Evolutionary conservation across 805 yeast species (phyloP), one percentile per base, ranked within the genome.

Genomic region (Candida schatavii): DNA sequence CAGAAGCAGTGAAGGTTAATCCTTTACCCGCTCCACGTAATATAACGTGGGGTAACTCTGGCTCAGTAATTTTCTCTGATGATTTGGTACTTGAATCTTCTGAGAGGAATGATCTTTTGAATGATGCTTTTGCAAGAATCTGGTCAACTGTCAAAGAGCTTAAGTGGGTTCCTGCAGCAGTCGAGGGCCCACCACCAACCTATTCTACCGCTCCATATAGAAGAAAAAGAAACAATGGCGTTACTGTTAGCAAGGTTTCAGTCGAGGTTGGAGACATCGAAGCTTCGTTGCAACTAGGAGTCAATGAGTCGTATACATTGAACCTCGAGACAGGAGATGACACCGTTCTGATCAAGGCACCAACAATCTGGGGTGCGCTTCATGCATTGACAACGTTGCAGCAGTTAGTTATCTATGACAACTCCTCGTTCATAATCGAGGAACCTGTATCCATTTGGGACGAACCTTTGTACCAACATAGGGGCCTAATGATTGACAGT

Each of bases 341-440:
- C 13, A 41, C 43, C 18, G 49, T 68, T 20, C 23, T 33, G 7
- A 59, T 69, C 27, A 40, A 34, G 1, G 62, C 74, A 4, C 49
- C 34, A 15, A 69, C 73, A 2, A 47, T 56, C 4, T 70, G 72
- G 73, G 76, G 75, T 11, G 73, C 66, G 2, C 51, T 70, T 35
- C 63, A 68, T 46, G 73, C 66, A 0, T 57, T 70, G 29, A 53
- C 61, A 6, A 70, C 76, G 2, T 50, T 70, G 26, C 68, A 68
- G 41, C 75, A 70, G 47, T 37, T 70, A 22, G 48, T 70, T 14
- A 44, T 65, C n/a, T 57, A 55, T 34, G 55, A 59, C 29, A 49
- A 54, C 11, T 38, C 32, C 2, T 19, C 25, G 6, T 61, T 55
- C 38, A 41, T 45, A 28, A 53, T 70, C 30, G 75, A 68, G 49